A percentile compares a stretch with the other conserved stretches of the same genome.
phyloP scores from a whole-genome alignment of 1,284 basidiomycete species.

The Anthracocystis setariae region DNA sequence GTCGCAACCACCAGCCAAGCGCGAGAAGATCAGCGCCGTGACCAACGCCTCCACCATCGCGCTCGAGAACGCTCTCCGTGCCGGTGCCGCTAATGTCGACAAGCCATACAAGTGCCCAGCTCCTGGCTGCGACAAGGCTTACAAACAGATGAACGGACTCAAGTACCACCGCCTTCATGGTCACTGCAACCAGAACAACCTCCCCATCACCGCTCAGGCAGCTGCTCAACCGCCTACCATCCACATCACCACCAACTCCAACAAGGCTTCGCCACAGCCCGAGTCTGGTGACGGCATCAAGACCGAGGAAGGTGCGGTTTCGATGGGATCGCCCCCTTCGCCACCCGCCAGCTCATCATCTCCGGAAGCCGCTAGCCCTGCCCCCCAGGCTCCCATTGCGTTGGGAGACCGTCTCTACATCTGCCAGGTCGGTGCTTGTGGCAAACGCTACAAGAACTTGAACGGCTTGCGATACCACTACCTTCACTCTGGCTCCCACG shows the following conservation, averaged over 20 bases:
- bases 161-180: conserved; percentile 97
- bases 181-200: conserved; percentile 74
- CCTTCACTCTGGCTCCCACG: conserved; percentile 92
- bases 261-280: conserved; percentile 39
- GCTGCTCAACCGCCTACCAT: conserved; percentile 47
- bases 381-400: conserved; percentile 27
- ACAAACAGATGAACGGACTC: conserved; percentile 95
- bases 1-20: conserved; percentile 56
- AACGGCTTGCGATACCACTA: conserved; percentile 82
- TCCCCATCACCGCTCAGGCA: conserved; percentile 44
- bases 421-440: conserved; percentile 73
- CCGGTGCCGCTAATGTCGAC: conserved; percentile 61
- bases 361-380: conserved; percentile 40
- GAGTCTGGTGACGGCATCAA: conserved; percentile 44
- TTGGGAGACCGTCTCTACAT: conserved; percentile 57
- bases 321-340: conserved; percentile 30
- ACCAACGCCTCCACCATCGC: conserved; percentile 36
- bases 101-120: conserved; percentile 98
- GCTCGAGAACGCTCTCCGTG: conserved; percentile 32
- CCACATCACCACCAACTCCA: conserved; percentile 40
- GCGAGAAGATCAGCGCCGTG: conserved; percentile 54
- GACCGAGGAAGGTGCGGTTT: conserved; percentile 30
- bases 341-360: conserved; percentile 30
- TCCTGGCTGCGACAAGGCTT: conserved; percentile 95
- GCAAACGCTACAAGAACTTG: conserved; percentile 89